Conservation (phyloP, 2,329 filamentous ascomycete species). For the Arachnopeziza araneosa region DNA sequence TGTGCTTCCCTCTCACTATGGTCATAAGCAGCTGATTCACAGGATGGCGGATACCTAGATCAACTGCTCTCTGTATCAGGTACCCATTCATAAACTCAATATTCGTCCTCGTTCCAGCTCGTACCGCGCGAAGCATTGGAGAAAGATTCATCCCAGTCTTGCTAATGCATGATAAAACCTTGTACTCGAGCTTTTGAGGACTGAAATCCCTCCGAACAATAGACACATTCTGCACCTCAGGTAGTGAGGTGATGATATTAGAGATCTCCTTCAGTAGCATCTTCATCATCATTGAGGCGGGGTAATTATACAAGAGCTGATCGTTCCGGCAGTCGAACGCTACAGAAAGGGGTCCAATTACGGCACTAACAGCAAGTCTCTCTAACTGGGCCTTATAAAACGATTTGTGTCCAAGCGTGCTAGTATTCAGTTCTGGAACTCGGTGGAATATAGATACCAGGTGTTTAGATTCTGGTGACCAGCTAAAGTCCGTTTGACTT, state of each 20-base stretch:
- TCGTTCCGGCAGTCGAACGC: constrained; percentile 73
- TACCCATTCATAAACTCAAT: constrained; percentile 87
- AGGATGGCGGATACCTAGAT: constrained; percentile 65
- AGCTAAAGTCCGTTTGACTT: constrained; percentile 29
- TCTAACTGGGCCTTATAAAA: constrained; percentile 74
- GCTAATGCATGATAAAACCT: constrained; percentile 49
- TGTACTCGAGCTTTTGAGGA: constrained; percentile 53
- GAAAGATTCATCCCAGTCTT: constrained; percentile 48
- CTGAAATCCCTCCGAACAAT: constrained; percentile 51
- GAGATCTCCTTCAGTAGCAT: constrained; percentile 70
- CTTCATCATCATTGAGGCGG: constrained; percentile 60
- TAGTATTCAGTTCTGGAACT: constrained; percentile 55
- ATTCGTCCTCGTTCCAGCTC: constrained; percentile 60
- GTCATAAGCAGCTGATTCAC: constrained; percentile 69
- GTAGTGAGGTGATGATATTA: constrained; percentile 64
- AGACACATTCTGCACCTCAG: constrained; percentile 60
- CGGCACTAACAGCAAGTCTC: constrained; percentile 66
- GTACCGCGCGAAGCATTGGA: constrained; percentile 60
- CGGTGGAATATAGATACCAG: constrained; percentile 60
- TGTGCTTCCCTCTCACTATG: constrained; percentile 65
- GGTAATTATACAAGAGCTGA: constrained; percentile 60
- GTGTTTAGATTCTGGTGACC: constrained; percentile 44
- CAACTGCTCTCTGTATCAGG: constrained; percentile 66
- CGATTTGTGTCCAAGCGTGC: constrained; percentile 50
- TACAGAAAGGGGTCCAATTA: constrained; percentile 77